Evolutionary conservation across 176 grass and related monocot genomes (phyloP), one percentile per base, ranked within the genome.

Genomic region (Chrysopogon serrulatus): DNA sequence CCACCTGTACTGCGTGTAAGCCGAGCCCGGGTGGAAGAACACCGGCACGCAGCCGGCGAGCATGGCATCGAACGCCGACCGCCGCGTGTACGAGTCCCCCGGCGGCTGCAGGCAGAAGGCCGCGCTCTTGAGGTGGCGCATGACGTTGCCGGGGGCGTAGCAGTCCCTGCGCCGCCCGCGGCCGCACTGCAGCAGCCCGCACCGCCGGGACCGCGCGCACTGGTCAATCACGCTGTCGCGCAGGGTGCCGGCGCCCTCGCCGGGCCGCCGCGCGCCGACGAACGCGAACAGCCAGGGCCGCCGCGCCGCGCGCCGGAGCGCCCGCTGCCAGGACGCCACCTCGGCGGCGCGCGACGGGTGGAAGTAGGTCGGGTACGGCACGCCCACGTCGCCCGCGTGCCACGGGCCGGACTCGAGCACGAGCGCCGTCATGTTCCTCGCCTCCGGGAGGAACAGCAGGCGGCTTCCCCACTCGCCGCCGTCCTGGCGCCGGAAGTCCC

Each of bases 281-380:
- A 94, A 97, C 30, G 87, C 87, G 85, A 94, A 86, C 24, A 94
- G 82, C 87, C 82, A 94, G 0, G 86, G 89, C n/a, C 89, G 86
- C 28, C 81, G 75, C 0, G 33, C 21, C 0, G 33, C 21, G 44
- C 28, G 83, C 23, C 87, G 80, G 64, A 92, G 47, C 11, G 39
- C 28, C 3, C 83, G 76, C 78, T 97, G 94, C 91, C 94, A 97
- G 4, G 67, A 30, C 0, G 13, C 5, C 71, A 92, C 87, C 77
- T 97, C 81, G 71, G 71, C 61, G n/a, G 54, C 51, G 43, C 48
- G 44, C 14, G 67, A 86, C 23, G 91, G 94, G 68, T 94, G 91
- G 88, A 97, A 97, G 76, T 88, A 86, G 65, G 87, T 94, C 14
- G 91, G 94, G 73, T 97, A 97, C 17, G 91, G 91, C 64, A 97